Conservation (phyloP, 2,329 filamentous ascomycete genomes). For the Cladobotryum mycophilum region DNA sequence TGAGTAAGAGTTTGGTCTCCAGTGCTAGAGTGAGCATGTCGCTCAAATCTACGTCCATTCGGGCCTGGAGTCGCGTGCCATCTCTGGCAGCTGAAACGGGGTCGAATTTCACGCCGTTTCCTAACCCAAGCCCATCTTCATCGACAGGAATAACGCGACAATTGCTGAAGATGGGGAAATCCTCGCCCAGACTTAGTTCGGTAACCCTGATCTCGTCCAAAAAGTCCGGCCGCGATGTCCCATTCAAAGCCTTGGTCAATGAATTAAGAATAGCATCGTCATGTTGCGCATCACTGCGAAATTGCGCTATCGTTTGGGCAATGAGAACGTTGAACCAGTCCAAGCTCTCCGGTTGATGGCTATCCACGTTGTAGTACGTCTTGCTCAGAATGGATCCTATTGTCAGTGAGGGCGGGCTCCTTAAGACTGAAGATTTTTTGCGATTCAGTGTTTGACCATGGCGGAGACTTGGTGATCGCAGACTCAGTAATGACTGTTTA, state of each 20-base stretch:
- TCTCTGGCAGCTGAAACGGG: conserved; percentile 47
- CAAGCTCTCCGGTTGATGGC: conserved; percentile 90
- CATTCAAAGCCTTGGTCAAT: conserved; percentile 79
- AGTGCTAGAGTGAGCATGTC: conserved; percentile 93
- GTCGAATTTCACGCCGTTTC: conserved; percentile 44
- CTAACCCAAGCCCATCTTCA: conserved; percentile 62
- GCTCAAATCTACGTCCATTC: conserved; percentile 95
- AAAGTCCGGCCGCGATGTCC: conserved; percentile 80
- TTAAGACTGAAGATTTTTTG: conserved; percentile 66
- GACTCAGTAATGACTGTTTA: conserved; percentile 63
- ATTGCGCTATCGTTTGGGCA: conserved; percentile 93
- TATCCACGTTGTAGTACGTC: conserved; percentile 94
- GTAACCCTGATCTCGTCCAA: conserved; percentile 90
- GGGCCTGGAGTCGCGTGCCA: conserved; percentile 77
- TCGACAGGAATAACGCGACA: conserved; percentile 90
- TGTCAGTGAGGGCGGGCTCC: conserved; percentile 68
- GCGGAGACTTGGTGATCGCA: conserved; percentile 41
- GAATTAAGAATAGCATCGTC: conserved; percentile 85
- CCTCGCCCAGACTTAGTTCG: conserved; percentile 88
- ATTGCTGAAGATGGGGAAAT: conserved; percentile 98
- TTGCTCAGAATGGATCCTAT: conserved; percentile 93
- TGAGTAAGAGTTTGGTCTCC: conserved; percentile 88
- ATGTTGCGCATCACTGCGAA: conserved; percentile 84
- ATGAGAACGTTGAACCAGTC: conserved; percentile 99
- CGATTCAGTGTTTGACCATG: conserved; percentile 45